Evolutionary conservation across 768 basidiomycete species (phyloP), one percentile per base, ranked within the genome.

Genomic region (Hydnomerulius pinastri): DNA sequence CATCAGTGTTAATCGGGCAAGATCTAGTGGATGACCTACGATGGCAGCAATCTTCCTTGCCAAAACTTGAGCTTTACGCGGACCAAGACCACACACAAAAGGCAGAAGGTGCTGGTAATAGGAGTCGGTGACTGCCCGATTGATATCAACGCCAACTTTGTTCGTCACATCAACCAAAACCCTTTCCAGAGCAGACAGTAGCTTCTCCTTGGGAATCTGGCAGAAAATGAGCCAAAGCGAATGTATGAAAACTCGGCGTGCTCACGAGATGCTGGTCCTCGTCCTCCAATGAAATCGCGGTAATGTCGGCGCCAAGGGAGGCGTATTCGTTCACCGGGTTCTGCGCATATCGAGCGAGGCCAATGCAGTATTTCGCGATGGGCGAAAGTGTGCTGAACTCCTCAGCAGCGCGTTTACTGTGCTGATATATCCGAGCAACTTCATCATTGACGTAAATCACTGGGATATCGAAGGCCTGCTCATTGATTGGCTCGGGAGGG

Each of bases 281-380:
- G 21, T 92, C 85, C 53, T 91, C 86, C 54, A 94, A 90, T 0
- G 86, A 80, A 48, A 98, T 83, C 5, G 92, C 86, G 2, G 83
- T 73, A 43, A 98, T 84, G 68, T 97, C 92, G 10, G 79, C 55
- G 3, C 95, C 96, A 32, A 98, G 73, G 1, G 95, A 92, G 15
- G 91, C 89, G 64, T 90, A 95, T 66, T 98, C 97, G 63, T 92
- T 96, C 59, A 98, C 69, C 2, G 97, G 97, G 62, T 85, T 96
- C 71, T 98, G 97, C 5, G 82, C 78, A 61, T 94, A 98, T 50
- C 97, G 85, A 32, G 93, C 95, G 56, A 99, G 73, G 45, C 92
- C 97, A 41, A 98, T 78, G 62, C 96, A 98, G 64, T 98, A 99
- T 67, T 91, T 90, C 28, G 86, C 88, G 39, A 86, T 85, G 4